Percentiles rank a stretch among this genome's conserved stretches.
These are phyloP conservation scores for Musa balbisiana DNA, from an alignment of 202 grass and related monocot species.

Conservation along the genomic window DNA sequence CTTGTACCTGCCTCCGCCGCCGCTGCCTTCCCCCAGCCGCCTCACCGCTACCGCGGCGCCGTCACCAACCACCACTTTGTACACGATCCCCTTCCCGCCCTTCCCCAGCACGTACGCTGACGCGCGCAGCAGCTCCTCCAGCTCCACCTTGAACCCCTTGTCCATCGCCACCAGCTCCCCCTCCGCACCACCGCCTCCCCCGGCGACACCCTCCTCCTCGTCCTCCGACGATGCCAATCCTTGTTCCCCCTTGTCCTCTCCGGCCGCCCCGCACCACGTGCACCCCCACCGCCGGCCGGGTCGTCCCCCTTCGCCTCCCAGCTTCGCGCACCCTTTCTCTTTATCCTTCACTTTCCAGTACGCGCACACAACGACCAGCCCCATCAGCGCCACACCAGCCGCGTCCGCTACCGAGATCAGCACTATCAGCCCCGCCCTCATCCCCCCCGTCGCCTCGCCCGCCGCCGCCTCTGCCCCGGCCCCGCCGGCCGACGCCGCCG, in stretches of 20 bases:
- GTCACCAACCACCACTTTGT: conserved; percentile 85
- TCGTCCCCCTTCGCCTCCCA: background rate
- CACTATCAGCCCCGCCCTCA: conserved; percentile 48
- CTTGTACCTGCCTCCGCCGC: conserved; percentile 30
- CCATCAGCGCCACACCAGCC: conserved; percentile 65
- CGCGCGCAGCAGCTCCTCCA: conserved; percentile 84
- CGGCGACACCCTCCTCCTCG: conserved; percentile 24
- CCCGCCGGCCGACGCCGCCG: background rate
- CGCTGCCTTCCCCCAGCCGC: conserved; percentile 50
- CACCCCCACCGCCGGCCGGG: background rate
- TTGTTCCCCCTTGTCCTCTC: conserved; percentile 16
- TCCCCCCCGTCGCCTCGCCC: background rate
- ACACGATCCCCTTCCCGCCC: conserved; percentile 86
- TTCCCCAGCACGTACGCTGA: conserved; percentile 95
- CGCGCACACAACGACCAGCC: conserved; percentile 59
- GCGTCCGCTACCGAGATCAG: conserved; percentile 80
- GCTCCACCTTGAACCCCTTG: conserved; percentile 63
- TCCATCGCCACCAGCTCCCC: conserved; percentile 76
- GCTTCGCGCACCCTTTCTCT: conserved; percentile 19
- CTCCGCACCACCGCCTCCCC: background rate
- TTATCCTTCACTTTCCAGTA: conserved; percentile 87
- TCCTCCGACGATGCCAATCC: conserved; percentile 14
- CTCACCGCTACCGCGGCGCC: conserved; percentile 65
- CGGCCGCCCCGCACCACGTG: conserved; percentile 26
- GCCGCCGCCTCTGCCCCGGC: background rate